These are phyloP conservation scores for Colletotrichum truncatum DNA, from an alignment of 2,329 filamentous ascomycete genomes.

Conservation along the genomic window DNA sequence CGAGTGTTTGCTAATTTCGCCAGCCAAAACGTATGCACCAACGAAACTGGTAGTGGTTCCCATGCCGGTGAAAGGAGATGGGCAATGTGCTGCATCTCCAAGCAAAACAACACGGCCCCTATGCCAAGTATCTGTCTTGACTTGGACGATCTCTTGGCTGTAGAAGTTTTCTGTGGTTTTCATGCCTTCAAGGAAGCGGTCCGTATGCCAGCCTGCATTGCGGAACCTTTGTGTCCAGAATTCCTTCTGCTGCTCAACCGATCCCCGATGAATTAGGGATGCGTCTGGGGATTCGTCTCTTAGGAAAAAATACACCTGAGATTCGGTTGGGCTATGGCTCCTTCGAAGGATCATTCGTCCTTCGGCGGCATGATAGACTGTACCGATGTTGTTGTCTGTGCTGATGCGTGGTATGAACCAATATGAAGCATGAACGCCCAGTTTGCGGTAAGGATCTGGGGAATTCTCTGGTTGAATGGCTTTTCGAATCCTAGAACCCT, in stretches of 20 bases:
- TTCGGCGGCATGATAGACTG: conserved; percentile 39
- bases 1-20: conserved; percentile 47
- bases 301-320: conserved; percentile 45
- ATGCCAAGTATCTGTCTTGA: conserved; percentile 45
- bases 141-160: conserved; percentile 48
- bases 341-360: conserved; percentile 43
- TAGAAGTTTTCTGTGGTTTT: conserved; percentile 50
- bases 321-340: conserved; percentile 35
- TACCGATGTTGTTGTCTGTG: conserved; percentile 36
- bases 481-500: conserved; percentile 45
- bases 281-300: conserved; percentile 34
- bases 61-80: conserved; percentile 54
- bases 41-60: conserved; percentile 53
- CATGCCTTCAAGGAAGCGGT: conserved; percentile 40
- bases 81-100: conserved; percentile 58
- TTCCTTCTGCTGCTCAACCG: conserved; percentile 42
- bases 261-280: not conserved
- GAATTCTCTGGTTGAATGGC: not conserved
- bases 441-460: not conserved
- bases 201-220: conserved; percentile 51
- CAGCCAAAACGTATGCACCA: conserved; percentile 60
- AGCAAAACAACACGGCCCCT: conserved; percentile 52
- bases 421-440: not conserved
- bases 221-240: conserved; percentile 40
- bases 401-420: not conserved